Percentiles rank a stretch among this genome's conserved stretches.
These are phyloP conservation scores for Prunus kanzakura DNA, from an alignment of 306 rosid genomes.

Conservation along the genomic window DNA sequence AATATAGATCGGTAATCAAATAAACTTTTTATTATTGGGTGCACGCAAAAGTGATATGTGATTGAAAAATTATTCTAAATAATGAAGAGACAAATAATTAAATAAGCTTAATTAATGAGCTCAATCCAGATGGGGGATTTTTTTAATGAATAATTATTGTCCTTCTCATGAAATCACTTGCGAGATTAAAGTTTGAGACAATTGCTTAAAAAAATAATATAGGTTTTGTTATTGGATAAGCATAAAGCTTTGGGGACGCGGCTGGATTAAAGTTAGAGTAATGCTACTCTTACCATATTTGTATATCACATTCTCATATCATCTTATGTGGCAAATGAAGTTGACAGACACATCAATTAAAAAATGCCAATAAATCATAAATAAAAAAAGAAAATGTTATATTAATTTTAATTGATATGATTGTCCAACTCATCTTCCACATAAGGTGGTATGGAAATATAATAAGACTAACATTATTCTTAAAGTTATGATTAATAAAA, in stretches of 20 bases:
- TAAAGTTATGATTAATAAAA: no score
- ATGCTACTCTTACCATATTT: fast-evolving
- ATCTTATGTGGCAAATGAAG: no score
- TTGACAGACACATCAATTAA: no score
- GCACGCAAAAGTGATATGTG: neutral
- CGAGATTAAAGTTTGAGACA: neutral
- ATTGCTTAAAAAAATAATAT: neutral
- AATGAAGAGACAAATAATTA: neutral
- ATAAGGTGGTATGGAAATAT: no score
- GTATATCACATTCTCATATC: no score
- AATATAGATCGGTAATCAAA: neutral
- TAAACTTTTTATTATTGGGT: neutral
- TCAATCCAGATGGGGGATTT: neutral
- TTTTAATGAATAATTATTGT: neutral
- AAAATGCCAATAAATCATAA: no score
- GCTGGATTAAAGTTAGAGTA: neutral
- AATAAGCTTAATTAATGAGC: neutral
- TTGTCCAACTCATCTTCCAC: no score
- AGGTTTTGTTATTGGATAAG: neutral
- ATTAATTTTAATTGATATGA: no score
- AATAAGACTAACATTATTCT: no score
- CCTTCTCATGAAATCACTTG: neutral
- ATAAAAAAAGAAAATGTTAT: no score
- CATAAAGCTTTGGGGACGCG: neutral
- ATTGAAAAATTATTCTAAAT: neutral